A percentile compares a stretch with the other conserved stretches of the same genome.
These are phyloP conservation scores for Trichoderma atrobrunneum DNA, from an alignment of 2,329 filamentous ascomycete genomes.

Conservation along the genomic window DNA sequence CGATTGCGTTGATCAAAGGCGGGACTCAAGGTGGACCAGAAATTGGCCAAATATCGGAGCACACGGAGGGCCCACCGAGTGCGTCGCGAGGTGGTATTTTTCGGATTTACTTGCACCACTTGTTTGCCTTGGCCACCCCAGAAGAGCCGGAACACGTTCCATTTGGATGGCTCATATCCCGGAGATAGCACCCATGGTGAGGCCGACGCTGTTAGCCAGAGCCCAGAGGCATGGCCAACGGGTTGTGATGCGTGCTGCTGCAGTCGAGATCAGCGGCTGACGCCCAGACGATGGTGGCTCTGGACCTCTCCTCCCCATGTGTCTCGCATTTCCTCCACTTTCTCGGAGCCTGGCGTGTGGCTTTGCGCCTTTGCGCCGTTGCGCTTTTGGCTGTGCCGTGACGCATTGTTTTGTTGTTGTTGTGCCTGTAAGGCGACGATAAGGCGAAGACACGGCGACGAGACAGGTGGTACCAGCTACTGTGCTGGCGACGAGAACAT, in stretches of 20 bases:
- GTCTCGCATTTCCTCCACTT: neutral
- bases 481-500: neutral
- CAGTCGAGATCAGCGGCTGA: neutral
- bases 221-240: neutral
- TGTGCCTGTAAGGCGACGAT: neutral
- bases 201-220: neutral
- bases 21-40: neutral
- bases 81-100: slow-evolving; percentile 5
- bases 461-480: neutral
- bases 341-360: neutral
- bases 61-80: neutral
- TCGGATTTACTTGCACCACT: neutral
- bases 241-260: neutral
- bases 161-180: neutral
- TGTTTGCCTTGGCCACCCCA: neutral
- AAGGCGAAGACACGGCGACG: neutral
- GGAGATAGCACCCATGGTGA: neutral
- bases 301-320: neutral
- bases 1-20: slow-evolving; percentile 3
- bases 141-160: neutral
- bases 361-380: neutral
- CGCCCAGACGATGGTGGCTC: neutral
- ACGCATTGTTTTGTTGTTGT: neutral
- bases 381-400: neutral
- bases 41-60: slow-evolving; percentile 16